Evolutionary conservation across 2,329 filamentous ascomycete genomes (phyloP), one percentile per base, ranked within the genome.

Genomic region (Microsporum audouinii): DNA sequence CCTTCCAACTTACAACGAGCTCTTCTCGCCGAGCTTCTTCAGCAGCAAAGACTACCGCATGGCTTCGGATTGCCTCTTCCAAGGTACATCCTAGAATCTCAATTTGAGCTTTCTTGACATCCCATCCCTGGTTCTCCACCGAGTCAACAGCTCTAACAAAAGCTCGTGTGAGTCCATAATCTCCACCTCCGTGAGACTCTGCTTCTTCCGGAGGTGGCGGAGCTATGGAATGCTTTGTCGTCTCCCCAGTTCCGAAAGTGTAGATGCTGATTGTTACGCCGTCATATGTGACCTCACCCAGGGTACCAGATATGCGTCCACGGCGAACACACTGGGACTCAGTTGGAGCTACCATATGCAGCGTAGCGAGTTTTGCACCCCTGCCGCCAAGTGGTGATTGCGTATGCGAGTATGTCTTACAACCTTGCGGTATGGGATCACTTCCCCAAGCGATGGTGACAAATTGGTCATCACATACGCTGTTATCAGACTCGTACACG

Each of bases 301-400:
- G 78, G 0, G 88, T 88, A 57, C 94, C 94, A 74, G 96, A 96
- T 55, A 96, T 84, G 63, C 89, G 79, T 0, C 89, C 91, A 62
- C 91, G 87, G 2, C 94, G 85, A 66, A 95, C 83, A 72, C 92
- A 97, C 66, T 95, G 87, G 70, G 87, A 87, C 70, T 89, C 85
- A 0, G 91, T 95, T 63, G 91, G 89, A 1, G 92, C 91, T 1
- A 92, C 87, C 92, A 97, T 96, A 74, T 97, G 92, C 71, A 97
- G 88, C 1, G 85, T 85, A 0, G 91, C 92, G 14, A 87, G 90
- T 76, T 97, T 97, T 49, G 89, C 84, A 1, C 84, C 84, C 29
- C 84, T 78, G 58, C 74, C 49, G 47, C 12, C 60, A 27, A 31
- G 61, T 2, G 63, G 65, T 63, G 62, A 67, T 65, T 62, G 3